Evolutionary conservation across 371 early-diverging fungal species (phyloP).

Genomic region (Paraphysoderma sedebokerense): DNA sequence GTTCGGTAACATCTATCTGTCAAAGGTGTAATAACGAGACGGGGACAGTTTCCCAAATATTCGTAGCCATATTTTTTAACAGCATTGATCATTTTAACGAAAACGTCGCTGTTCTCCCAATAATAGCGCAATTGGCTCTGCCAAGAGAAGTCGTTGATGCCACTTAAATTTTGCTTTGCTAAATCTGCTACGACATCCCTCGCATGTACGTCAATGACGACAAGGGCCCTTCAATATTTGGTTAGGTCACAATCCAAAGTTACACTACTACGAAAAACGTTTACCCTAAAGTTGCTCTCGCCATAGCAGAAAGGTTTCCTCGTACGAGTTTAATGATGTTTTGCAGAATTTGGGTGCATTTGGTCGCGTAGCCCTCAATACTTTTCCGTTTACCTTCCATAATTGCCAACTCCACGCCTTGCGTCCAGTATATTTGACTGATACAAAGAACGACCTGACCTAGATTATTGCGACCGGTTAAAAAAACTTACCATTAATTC

Average conservation of each 20-base stretch:
- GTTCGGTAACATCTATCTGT: conserved; percentile 34
- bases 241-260: no score
- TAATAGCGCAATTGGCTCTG: conserved; percentile 37
- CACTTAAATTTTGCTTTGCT: conserved; percentile 16
- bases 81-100: conserved; percentile 34
- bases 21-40: conserved; percentile 35
- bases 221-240: no score
- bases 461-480: no score
- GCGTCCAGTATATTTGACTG: conserved; percentile 31
- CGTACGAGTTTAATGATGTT: conserved; percentile 28
- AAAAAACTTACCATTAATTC: no score
- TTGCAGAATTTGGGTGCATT: conserved; percentile 24
- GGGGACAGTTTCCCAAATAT: conserved; percentile 33
- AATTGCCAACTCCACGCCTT: conserved; percentile 14
- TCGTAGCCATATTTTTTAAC: conserved; percentile 31
- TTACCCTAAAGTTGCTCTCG: conserved; percentile 22
- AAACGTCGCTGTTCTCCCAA: conserved; percentile 26
- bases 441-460: conserved; percentile 31
- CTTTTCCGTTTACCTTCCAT: conserved; percentile 18
- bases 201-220: conserved; percentile 35
- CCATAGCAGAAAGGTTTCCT: conserved; percentile 26
- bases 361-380: conserved; percentile 1
- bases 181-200: conserved; percentile 32
- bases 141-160: conserved; percentile 38
- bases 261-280: no score